Base-by-base conservation (phyloP, 495 filamentous ascomycete genomes). In the Podospora pseudoanserina region DNA sequence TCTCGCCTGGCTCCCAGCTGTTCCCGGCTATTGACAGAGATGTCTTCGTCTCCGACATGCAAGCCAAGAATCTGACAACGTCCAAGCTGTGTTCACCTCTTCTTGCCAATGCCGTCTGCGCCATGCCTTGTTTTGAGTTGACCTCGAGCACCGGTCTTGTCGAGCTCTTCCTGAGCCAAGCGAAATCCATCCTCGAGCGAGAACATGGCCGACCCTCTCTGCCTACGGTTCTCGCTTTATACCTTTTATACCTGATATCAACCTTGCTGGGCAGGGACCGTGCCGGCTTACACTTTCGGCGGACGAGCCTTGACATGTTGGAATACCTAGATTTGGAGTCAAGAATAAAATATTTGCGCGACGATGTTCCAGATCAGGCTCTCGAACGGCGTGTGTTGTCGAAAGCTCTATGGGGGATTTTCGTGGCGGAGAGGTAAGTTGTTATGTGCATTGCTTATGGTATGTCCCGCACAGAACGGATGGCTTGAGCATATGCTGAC, bases 51-150 rank as follows among this genome's bases (percentile, higher is more conserved):
- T 5, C 18, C 5, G 61, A 44, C 30, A 63, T 63, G 61, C 30
- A 32, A 39, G 32, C 4, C 20, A 19, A 28, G 19, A 44, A 63
- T n/a, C 61, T 32, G 15, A 44, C 61, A 0, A 19, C 13, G n/a
- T 16, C 18, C 13, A 28, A 44, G 1, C 5, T 34, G 18, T 63
- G 61, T n/a, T 44, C 61, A 9, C 9, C 61, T 4, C 30, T 63
- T 63, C 61, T 63, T 2, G 61, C 49, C 61, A 63, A 63, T n/a
- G 16, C 61, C 0, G 34, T 63, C 61, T 63, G 61, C 18, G 61
- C 61, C 15, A 19, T 63, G 5, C 32, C 28, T 18, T 63, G 28
- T 18, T 30, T 61, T 30, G 19, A 28, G 9, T 26, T 49, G 61
- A 6, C 15, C 27, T 4, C 18, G 13, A 39, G 32, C 32, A 16